phyloP scores from a whole-genome alignment of 768 basidiomycete genomes.

The Boletellus emodensis region DNA sequence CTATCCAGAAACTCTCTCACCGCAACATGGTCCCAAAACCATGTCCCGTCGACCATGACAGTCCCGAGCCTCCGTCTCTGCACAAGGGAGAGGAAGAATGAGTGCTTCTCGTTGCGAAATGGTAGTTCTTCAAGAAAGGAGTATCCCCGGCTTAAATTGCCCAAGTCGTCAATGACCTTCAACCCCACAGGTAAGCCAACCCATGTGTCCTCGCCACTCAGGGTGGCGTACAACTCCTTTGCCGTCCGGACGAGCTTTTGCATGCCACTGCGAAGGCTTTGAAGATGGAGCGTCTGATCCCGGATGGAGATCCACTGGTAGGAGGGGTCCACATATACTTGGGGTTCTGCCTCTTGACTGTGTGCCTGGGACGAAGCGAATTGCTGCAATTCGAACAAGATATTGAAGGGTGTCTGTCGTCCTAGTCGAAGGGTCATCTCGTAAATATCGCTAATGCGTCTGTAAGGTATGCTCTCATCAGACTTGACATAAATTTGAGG shows the following conservation, averaged over 20 bases:
- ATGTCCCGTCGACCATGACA: background rate
- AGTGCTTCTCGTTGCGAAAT: background rate
- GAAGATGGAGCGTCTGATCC: background rate
- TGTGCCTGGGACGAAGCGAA: background rate
- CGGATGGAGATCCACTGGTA: conserved; percentile 1
- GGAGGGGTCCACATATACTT: background rate
- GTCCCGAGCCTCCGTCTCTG: background rate
- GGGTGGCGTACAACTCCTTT: background rate
- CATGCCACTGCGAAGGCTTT: background rate
- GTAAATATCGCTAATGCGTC: background rate
- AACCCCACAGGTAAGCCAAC: accelerated
- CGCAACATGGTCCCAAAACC: background rate
- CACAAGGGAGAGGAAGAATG: background rate
- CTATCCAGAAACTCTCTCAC: background rate
- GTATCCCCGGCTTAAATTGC: background rate
- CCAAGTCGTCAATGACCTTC: background rate
- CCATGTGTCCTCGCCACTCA: background rate
- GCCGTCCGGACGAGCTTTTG: background rate
- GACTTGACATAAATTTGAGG: too few relatives aligned
- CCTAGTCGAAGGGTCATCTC: background rate
- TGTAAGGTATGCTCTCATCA: too few relatives aligned
- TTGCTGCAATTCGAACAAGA: conserved; percentile 9
- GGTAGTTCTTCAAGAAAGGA: too few relatives aligned
- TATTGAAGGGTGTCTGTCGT: background rate
- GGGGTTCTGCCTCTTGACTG: conserved; percentile 1